These are phyloP conservation scores for Monilinia fructicola DNA, from an alignment of 2,329 filamentous ascomycete genomes.

Conservation along the genomic window DNA sequence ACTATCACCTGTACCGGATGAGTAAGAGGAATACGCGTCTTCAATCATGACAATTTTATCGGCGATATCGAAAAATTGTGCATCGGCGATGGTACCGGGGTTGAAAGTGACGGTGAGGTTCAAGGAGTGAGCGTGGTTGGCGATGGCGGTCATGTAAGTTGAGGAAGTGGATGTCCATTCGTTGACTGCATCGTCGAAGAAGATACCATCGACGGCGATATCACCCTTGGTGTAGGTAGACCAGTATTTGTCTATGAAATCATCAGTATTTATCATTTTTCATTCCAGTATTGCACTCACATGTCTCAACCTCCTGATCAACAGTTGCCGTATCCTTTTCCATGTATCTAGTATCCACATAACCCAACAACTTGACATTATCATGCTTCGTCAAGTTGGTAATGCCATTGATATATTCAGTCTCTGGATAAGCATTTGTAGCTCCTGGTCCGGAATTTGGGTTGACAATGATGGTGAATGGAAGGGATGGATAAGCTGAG, in stretches of 20 bases:
- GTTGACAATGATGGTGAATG: slow-evolving; percentile 22
- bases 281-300: neutral
- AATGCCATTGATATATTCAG: slow-evolving; percentile 4
- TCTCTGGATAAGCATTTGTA: neutral
- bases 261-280: too few species aligned
- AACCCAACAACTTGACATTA: slow-evolving; percentile 22
- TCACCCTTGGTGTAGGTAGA: slow-evolving; percentile 14
- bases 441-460: slow-evolving; percentile 9
- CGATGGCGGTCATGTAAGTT: slow-evolving; percentile 4
- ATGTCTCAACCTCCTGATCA: slow-evolving; percentile 12
- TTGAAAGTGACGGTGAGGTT: slow-evolving; percentile 18
- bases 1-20: neutral
- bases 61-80: neutral
- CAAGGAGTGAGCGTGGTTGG: neutral
- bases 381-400: neutral
- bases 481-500: slow-evolving; percentile 6
- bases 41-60: slow-evolving; percentile 19
- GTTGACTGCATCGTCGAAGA: slow-evolving; percentile 18
- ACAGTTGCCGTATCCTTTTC: neutral
- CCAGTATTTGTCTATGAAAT: slow-evolving; percentile 19
- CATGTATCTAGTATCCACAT: slow-evolving; percentile 18
- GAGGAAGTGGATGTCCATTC: neutral
- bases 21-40: neutral
- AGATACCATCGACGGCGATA: slow-evolving; percentile 11
- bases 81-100: slow-evolving; percentile 2